phyloP scores from a whole-genome alignment of 139 green algal species.

The Tetraselmis striata region DNA sequence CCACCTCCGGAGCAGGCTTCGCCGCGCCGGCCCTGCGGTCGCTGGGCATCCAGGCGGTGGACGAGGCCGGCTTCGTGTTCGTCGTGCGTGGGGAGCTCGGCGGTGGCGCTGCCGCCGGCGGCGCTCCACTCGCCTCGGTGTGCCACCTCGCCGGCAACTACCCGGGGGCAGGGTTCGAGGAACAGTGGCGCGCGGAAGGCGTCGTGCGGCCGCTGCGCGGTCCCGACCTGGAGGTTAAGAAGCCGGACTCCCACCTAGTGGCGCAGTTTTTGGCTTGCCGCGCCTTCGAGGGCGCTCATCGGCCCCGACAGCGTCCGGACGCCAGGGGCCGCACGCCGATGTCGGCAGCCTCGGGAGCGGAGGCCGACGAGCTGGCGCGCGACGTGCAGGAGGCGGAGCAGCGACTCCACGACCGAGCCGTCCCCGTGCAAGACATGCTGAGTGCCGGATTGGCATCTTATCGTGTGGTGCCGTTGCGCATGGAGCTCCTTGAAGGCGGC shows the following conservation, averaged over 20 bases:
- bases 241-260: neutral
- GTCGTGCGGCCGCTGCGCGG: neutral
- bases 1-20: neutral
- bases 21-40: neutral
- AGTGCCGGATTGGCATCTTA: neutral
- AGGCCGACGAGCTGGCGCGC: neutral
- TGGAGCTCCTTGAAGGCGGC: neutral
- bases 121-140: neutral
- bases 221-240: neutral
- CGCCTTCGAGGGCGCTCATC: neutral
- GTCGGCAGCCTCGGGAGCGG: neutral
- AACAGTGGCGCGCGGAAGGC: neutral
- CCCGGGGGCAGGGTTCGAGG: neutral
- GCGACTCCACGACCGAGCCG: neutral
- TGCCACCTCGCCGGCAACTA: slow-evolving; percentile 2
- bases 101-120: neutral
- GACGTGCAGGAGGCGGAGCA: neutral
- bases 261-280: neutral
- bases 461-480: neutral
- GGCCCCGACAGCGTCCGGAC: neutral
- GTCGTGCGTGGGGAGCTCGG: neutral
- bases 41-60: neutral
- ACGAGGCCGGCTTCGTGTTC: neutral
- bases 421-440: neutral
- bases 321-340: neutral